A percentile compares a stretch with the other conserved stretches of the same genome.
These are phyloP conservation scores for Tephrocybe sp. DNA, from an alignment of 768 basidiomycete species.

Conservation along the genomic window DNA sequence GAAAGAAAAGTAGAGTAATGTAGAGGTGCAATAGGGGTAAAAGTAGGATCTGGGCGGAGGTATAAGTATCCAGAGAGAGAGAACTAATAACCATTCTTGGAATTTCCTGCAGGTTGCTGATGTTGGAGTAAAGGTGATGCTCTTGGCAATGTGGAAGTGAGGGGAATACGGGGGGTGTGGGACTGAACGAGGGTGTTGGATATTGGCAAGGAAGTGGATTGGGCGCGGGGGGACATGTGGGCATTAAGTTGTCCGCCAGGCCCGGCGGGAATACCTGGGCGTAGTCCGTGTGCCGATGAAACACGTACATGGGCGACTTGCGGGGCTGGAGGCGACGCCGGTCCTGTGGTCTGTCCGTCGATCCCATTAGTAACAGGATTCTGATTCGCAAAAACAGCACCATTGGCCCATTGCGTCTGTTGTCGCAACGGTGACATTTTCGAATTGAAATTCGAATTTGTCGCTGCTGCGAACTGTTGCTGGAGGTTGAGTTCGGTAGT, in stretches of 20 bases:
- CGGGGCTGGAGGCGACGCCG: constrained; percentile 32
- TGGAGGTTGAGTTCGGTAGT: constrained; percentile 34
- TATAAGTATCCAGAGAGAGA: background rate
- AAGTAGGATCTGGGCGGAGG: background rate
- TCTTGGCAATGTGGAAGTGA: constrained; percentile 51
- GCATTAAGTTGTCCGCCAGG: constrained; percentile 39
- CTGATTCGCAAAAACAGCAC: constrained; percentile 31
- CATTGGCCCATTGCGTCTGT: constrained; percentile 36
- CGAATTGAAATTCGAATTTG: constrained; percentile 32
- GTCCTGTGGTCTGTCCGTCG: constrained; percentile 25
- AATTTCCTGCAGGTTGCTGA: constrained; percentile 49
- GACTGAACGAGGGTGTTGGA: constrained; percentile 30
- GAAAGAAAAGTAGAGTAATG: background rate
- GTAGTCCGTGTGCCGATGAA: constrained; percentile 59
- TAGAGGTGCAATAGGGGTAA: background rate
- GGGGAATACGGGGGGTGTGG: constrained; percentile 49
- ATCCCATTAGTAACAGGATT: constrained; percentile 31
- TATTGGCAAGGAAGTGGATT: constrained; percentile 46
- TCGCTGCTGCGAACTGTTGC: constrained; percentile 25
- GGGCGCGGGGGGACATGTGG: constrained; percentile 51
- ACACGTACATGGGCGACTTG: constrained; percentile 42
- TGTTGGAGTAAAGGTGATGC: constrained; percentile 55
- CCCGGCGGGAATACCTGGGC: constrained; percentile 29
- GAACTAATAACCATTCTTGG: constrained; percentile 52
- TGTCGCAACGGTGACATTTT: constrained; percentile 41